Evolutionary conservation across 1,139 yeast genomes (phyloP), one percentile per base, ranked within the genome.

Genomic region (Protomyces pachydermus): DNA sequence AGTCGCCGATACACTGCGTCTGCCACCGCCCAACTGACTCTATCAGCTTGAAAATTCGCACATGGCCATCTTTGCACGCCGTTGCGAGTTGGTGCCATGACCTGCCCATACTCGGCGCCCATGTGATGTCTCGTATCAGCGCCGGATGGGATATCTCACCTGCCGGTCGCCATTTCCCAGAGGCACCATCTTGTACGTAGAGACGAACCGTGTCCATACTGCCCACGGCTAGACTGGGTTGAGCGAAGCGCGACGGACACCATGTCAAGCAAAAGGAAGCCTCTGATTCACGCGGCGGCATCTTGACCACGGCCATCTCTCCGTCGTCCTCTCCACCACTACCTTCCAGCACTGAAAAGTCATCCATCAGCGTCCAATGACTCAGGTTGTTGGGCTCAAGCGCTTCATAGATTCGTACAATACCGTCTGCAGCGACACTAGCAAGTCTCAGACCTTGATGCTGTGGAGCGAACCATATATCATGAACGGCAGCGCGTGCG

Each of bases 41-140:
- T 57, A 81, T 80, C 2, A 91, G 80, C 74, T 87, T 88, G 79
- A 87, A 91, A 2, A 93, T 87, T 63, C 98, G 81, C 20, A 93
- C 91, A 71, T 80, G 85, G 0, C 98, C 98, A 74, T 93, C 98
- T 74, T 91, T 91, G 73, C 96, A 90, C 2, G 96, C 98, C 0
- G 98, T 91, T 0, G 98, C 98, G 55, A 93, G 81, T 61, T 91
- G 77, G 71, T 93, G 96, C 74, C 85, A 88, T 67, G 86, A 85
- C 69, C 97, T 80, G 1, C 98, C 98, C 87, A 91, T 89, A 16
- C 66, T 50, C 10, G 71, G 67, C 0, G 95, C 98, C 98, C 98
- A 93, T 56, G 95, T 82, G 8, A 93, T 91, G 46, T 93, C 88
- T 69, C 98, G 79, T 54, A 93, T 90, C 58, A 93, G 80, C 1